These are phyloP conservation scores for Amyloporia xantha DNA, from an alignment of 768 basidiomycete genomes.

Conservation along the genomic window DNA sequence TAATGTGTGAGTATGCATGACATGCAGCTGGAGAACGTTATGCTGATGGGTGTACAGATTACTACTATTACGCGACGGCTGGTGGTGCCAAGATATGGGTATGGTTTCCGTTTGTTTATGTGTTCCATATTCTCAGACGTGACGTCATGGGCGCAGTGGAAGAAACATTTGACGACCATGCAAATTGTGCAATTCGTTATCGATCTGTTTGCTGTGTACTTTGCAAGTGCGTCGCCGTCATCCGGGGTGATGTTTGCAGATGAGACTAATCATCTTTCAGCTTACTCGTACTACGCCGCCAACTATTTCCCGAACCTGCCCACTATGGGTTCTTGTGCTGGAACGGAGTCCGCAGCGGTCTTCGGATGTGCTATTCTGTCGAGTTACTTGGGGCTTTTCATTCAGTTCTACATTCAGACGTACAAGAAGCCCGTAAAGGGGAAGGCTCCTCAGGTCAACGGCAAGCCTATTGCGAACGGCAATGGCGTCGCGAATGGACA, in stretches of 20 bases:
- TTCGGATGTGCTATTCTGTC: constrained; percentile 87
- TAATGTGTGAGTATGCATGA: constrained; percentile 78
- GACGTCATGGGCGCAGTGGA: constrained; percentile 61
- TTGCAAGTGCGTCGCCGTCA: constrained; percentile 67
- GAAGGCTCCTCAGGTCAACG: constrained; percentile 32
- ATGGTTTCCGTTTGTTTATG: constrained; percentile 15
- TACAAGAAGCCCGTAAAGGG: constrained; percentile 56
- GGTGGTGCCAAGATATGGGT: constrained; percentile 98
- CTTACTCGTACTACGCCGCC: constrained; percentile 78
- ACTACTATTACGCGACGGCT: constrained; percentile 98
- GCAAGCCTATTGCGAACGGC: constrained; percentile 37
- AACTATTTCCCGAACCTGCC: constrained; percentile 61
- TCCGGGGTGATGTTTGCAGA: neutral
- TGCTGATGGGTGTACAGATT: constrained; percentile 50
- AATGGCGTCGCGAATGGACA: constrained; percentile 40
- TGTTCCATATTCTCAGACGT: neutral
- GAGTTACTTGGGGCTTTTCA: constrained; percentile 89
- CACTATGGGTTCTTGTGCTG: constrained; percentile 76
- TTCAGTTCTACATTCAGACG: constrained; percentile 88
- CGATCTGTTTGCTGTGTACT: constrained; percentile 87
- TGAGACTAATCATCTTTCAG: constrained; percentile 21
- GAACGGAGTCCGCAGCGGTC: constrained; percentile 80
- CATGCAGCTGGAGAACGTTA: neutral
- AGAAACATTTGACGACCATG: constrained; percentile 94
- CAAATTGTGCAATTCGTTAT: constrained; percentile 96